phyloP scores from a whole-genome alignment of 352 stramenopile species.

The Globisporangium cystogenes region DNA sequence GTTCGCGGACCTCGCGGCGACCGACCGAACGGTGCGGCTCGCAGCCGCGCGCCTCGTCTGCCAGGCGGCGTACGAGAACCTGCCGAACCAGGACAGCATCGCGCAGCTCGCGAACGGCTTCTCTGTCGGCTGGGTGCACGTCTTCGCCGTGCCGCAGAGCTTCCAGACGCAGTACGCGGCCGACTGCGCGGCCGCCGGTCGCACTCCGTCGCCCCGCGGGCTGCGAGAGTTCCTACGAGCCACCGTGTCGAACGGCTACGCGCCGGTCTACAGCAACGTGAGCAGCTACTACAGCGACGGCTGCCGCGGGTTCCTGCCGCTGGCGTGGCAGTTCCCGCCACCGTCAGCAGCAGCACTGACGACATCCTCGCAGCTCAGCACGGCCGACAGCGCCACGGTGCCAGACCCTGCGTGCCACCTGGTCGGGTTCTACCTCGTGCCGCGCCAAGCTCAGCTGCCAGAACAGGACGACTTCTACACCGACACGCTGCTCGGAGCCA shows the following conservation, averaged over 20 bases:
- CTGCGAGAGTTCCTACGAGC: slow-evolving; percentile 25
- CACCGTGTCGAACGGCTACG: slow-evolving; percentile 32
- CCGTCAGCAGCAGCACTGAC: neutral
- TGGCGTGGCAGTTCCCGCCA: slow-evolving; percentile 33
- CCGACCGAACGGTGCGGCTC: slow-evolving; percentile 37
- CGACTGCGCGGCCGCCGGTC: neutral
- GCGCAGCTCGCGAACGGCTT: slow-evolving; percentile 22
- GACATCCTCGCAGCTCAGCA: neutral
- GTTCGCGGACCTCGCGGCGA: slow-evolving; percentile 28
- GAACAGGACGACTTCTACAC: slow-evolving; percentile 42
- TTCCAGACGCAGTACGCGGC: slow-evolving; percentile 21
- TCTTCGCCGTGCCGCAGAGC: slow-evolving; percentile 34
- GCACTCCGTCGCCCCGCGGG: slow-evolving; percentile 1
- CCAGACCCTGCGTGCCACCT: slow-evolving; percentile 42
- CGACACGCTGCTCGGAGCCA: slow-evolving; percentile 37
- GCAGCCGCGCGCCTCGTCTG: slow-evolving; percentile 40
- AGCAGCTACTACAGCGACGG: slow-evolving; percentile 41
- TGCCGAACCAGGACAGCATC: slow-evolving; percentile 29
- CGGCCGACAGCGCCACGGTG: slow-evolving; percentile 3
- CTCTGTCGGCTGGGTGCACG: slow-evolving; percentile 47
- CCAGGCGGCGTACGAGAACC: slow-evolving; percentile 45
- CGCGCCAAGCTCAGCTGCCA: slow-evolving; percentile 49
- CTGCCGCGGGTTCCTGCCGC: slow-evolving; percentile 35
- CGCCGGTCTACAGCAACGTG: slow-evolving; percentile 28
- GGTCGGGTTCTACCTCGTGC: slow-evolving; percentile 53